Evolutionary conservation across 768 basidiomycete species (phyloP), one percentile per base, ranked within the genome.

Genomic region (Leccinum broughii): DNA sequence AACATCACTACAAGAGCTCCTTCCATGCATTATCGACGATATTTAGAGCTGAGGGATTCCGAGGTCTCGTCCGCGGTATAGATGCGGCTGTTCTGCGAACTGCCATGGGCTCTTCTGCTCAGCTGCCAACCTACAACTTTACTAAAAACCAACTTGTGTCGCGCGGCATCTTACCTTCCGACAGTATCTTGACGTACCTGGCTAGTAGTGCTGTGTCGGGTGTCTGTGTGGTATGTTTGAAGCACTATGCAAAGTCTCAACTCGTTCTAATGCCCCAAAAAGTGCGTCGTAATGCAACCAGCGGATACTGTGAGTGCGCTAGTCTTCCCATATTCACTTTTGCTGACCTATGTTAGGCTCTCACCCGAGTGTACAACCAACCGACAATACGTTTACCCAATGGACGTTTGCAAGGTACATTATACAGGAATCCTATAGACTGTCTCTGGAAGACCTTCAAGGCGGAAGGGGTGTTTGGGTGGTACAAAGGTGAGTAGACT

Each of bases 341-440:
- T 49, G 13, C 26, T 64, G 35, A 66, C 50, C 22, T 61, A 24
- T 35, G 57, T 17, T 67, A 92, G 85, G 89, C 92, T 54, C 75
- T 98, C 53, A 98, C 97, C 7, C 83, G 97, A 59, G 87, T 98
- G 83, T 99, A 98, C 74, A 98, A 98, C 70, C 97, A 96, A 79
- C 91, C 93, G 10, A 94, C 93, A 0, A 80, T 80, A 65, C 77
- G 77, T 50, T 80, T 86, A 39, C 86, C 89, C 3, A 81, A 89
- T 65, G 94, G 94, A 35, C 86, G 78, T 65, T 71, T 84, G 30
- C 83, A 85, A 62, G 95, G 94, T 13, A 78, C 85, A 1, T 76
- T 95, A 20, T 97, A 98, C 77, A 90, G 83, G 73, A 95, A 90
- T 69, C 95, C 95, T 4, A 87, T 98, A 67, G 95, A 98, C 67